Evolutionary conservation across 768 basidiomycete genomes (phyloP).

Genomic region (Tylopilus rubrobrunneus): DNA sequence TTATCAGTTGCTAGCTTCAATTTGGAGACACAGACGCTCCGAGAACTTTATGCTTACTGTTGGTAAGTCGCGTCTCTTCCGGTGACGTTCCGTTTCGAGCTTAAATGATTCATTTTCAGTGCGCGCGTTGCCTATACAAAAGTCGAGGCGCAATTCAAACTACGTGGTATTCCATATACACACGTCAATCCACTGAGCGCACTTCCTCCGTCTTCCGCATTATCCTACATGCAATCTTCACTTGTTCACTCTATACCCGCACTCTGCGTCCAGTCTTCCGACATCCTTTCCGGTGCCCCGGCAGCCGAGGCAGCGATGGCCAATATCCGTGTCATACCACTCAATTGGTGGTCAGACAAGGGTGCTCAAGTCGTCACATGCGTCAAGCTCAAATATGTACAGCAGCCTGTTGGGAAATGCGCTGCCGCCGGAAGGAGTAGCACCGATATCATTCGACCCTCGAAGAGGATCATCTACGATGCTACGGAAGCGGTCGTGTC

Average conservation of each 20-base stretch:
- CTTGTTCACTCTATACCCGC: constrained; percentile 77
- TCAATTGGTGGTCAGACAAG: constrained; percentile 89
- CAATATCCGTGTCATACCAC: constrained; percentile 82
- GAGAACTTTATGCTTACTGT: constrained; percentile 84
- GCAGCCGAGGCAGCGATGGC: constrained; percentile 92
- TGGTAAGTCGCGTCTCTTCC: constrained; percentile 49
- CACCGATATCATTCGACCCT: constrained; percentile 67
- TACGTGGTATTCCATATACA: constrained; percentile 72
- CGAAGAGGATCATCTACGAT: constrained; percentile 87
- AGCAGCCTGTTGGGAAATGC: constrained; percentile 74
- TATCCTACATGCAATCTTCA: constrained; percentile 63
- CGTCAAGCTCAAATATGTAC: constrained; percentile 87
- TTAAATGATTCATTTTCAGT: constrained; percentile 34
- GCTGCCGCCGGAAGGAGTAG: constrained; percentile 49
- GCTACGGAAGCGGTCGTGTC: constrained; percentile 84
- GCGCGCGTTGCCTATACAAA: constrained; percentile 88
- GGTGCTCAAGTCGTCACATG: constrained; percentile 82
- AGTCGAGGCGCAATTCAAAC: constrained; percentile 84
- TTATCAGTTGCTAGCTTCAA: constrained; percentile 41
- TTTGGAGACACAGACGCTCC: constrained; percentile 66
- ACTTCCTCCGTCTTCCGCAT: constrained; percentile 39
- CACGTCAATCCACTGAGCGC: constrained; percentile 61
- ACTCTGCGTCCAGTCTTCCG: constrained; percentile 75
- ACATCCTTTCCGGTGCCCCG: constrained; percentile 78
- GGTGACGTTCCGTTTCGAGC: not conserved